Conservation (phyloP, 78 protist species). For the Cavenderia fasciculata region DNA sequence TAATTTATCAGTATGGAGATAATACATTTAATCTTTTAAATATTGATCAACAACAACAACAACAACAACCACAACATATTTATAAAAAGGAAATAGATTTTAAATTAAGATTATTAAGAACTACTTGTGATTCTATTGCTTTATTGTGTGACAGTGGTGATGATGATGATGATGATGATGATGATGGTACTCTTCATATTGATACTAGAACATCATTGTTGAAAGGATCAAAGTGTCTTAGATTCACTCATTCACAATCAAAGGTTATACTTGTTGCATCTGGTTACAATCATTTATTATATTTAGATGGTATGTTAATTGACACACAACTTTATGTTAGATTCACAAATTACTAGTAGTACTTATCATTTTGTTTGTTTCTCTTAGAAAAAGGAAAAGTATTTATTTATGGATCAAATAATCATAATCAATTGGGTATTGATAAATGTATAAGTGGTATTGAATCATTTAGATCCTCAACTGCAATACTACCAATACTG, state of each 20-base stretch:
- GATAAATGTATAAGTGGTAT: background rate
- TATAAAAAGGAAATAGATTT: background rate
- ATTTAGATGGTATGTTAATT: background rate
- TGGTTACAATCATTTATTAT: slow-evolving; percentile 16
- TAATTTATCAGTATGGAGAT: background rate
- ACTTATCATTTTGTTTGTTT: no score
- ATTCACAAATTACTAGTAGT: no score
- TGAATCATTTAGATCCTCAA: no score
- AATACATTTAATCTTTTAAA: background rate
- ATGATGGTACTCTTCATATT: background rate
- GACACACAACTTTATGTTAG: no score
- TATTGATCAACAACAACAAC: background rate
- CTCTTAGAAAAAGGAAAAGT: no score
- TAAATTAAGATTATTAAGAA: background rate
- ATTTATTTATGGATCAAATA: slow-evolving; percentile 2
- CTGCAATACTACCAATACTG: no score
- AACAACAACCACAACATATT: background rate
- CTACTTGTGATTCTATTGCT: background rate
- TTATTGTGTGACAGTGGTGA: background rate
- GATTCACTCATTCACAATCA: background rate
- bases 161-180: background rate
- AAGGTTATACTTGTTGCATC: background rate
- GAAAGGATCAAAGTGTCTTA: background rate
- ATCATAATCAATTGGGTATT: slow-evolving; percentile 28
- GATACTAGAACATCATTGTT: background rate